Conservation (phyloP, 2,329 filamentous ascomycete species). For the Cytospora piceicola region DNA sequence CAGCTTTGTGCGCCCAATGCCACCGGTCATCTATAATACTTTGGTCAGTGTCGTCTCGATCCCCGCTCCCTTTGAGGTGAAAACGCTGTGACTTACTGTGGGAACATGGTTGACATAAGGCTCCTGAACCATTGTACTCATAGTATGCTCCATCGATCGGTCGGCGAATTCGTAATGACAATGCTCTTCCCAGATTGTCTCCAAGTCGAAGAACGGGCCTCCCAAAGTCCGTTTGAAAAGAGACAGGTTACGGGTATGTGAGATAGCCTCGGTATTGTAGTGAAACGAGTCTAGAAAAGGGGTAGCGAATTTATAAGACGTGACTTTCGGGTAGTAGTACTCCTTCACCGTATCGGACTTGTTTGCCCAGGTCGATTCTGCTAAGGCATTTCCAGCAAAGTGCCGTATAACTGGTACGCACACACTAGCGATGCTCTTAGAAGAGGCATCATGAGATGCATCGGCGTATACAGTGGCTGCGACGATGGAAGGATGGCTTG, state of each 20-base stretch:
- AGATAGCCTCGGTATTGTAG: conserved; percentile 43
- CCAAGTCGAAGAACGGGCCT: conserved; percentile 74
- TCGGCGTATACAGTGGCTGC: conserved; percentile 28
- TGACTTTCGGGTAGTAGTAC: conserved; percentile 25
- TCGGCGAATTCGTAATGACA: conserved; percentile 72
- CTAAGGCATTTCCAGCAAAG: conserved; percentile 23
- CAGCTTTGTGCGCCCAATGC: conserved; percentile 66
- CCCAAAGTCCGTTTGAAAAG: conserved; percentile 66
- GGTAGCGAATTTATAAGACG: conserved; percentile 25
- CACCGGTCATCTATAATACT: conserved; percentile 60
- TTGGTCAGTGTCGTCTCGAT: neutral
- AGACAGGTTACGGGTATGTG: conserved; percentile 67
- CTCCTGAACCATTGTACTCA: conserved; percentile 53
- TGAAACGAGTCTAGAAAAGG: conserved; percentile 33
- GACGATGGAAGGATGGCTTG: conserved; percentile 18
- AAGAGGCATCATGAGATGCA: conserved; percentile 4
- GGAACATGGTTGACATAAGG: conserved; percentile 73
- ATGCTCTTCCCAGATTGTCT: conserved; percentile 80
- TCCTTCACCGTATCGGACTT: conserved; percentile 14
- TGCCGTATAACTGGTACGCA: conserved; percentile 27
- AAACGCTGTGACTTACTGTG: conserved; percentile 52
- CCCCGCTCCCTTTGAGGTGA: neutral
- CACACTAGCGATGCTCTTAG: conserved; percentile 1
- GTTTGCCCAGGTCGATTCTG: neutral
- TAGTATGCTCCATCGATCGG: conserved; percentile 70